phyloP scores from a whole-genome alignment of 768 basidiomycete genomes.

The Tylopilus rubrobrunneus region DNA sequence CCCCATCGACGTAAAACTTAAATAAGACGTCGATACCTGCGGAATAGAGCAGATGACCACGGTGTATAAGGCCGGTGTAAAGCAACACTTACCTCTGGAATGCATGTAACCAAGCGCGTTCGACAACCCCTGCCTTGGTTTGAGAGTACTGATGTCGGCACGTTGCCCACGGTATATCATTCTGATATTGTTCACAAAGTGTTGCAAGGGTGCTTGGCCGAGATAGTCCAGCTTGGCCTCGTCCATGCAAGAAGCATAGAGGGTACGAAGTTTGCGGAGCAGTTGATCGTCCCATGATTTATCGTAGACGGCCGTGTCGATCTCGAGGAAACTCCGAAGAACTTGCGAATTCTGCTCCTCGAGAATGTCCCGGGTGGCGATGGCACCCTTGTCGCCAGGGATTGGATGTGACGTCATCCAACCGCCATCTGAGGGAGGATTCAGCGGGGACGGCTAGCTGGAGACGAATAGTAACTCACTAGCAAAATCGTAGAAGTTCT shows the following conservation, averaged over 20 bases:
- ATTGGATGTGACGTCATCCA: slow-evolving; percentile 83
- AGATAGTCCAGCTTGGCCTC: slow-evolving; percentile 71
- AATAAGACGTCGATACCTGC: slow-evolving; percentile 77
- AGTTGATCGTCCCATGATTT: slow-evolving; percentile 50
- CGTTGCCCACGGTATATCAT: slow-evolving; percentile 55
- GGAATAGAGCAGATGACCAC: background rate
- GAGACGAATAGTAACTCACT: slow-evolving; percentile 50
- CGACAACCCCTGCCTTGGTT: slow-evolving; percentile 59
- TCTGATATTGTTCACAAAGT: slow-evolving; percentile 59
- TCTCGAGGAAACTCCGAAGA: slow-evolving; percentile 67
- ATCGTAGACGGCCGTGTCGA: slow-evolving; percentile 34
- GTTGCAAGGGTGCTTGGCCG: slow-evolving; percentile 66
- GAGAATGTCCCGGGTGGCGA: slow-evolving; percentile 69
- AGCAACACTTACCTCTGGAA: slow-evolving; percentile 59
- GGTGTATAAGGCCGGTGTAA: background rate
- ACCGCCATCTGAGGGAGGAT: slow-evolving; percentile 60
- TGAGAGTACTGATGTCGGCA: slow-evolving; percentile 34
- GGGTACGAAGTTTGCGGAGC: slow-evolving; percentile 59
- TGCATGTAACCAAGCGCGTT: slow-evolving; percentile 83
- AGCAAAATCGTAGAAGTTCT: slow-evolving; percentile 90
- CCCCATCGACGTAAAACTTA: slow-evolving; percentile 82
- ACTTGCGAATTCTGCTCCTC: slow-evolving; percentile 74
- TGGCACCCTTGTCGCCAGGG: slow-evolving; percentile 77
- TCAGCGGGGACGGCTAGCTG: slow-evolving; percentile 3
- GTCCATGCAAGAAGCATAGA: slow-evolving; percentile 81